These are phyloP conservation scores for Mucor indicus DNA, from an alignment of 371 early-diverging fungal species.

Conservation along the genomic window DNA sequence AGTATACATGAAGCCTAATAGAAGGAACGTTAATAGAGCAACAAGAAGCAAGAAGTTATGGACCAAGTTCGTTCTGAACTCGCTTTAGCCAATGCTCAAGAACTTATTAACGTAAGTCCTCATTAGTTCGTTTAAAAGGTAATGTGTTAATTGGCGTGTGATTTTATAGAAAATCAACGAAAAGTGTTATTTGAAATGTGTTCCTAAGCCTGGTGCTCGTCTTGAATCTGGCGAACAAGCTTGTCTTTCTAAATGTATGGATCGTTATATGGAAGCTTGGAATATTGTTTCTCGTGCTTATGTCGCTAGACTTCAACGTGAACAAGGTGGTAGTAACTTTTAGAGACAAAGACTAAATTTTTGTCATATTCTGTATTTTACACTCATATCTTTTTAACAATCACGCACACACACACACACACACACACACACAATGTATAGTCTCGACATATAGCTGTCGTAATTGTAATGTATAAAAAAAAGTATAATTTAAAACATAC, in stretches of 20 bases:
- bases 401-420: no score
- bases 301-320: constrained; percentile 68
- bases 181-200: constrained; percentile 80
- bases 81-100: constrained; percentile 86
- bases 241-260: constrained; percentile 81
- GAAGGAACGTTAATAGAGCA: constrained; percentile 24
- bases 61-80: constrained; percentile 81
- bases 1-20: no score
- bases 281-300: constrained; percentile 80
- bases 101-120: constrained; percentile 71
- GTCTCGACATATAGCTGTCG: no score
- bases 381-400: no score
- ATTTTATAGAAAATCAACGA: constrained; percentile 73
- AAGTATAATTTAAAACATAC: no score
- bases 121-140: background rate
- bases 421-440: no score
- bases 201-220: constrained; percentile 72
- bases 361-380: no score
- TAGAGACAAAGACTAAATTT: constrained; percentile 9
- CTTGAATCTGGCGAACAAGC: constrained; percentile 71
- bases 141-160: background rate
- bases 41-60: constrained; percentile 82
- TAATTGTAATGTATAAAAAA: no score
- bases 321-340: constrained; percentile 45
- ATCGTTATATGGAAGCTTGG: constrained; percentile 88